Evolutionary conservation across 805 yeast species (phyloP).

Genomic region (Myxozyma nipponensis): DNA sequence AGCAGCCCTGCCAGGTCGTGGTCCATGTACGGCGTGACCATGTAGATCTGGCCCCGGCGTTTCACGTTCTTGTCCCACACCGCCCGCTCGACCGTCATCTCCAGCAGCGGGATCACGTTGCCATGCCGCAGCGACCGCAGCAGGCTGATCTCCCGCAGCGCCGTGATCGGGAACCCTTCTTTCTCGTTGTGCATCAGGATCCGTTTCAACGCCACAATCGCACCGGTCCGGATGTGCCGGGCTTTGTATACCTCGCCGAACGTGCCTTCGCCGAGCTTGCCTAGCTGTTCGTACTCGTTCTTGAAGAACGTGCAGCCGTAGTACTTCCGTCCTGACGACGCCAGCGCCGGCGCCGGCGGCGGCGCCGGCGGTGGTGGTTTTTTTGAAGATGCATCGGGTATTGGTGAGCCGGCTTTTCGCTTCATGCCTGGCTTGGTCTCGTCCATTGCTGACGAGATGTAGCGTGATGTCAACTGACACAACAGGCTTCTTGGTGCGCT

Average conservation of each 20-base stretch:
- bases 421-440: too few relatives aligned
- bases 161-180: slow-evolving; percentile 86
- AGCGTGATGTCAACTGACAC: too few relatives aligned
- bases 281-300: slow-evolving; percentile 36
- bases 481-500: too few relatives aligned
- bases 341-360: not conserved
- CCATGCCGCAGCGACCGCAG: slow-evolving; percentile 64
- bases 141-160: slow-evolving; percentile 84
- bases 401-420: too few relatives aligned
- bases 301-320: slow-evolving; percentile 38
- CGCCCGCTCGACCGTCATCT: slow-evolving; percentile 60
- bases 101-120: slow-evolving; percentile 72
- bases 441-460: too few relatives aligned
- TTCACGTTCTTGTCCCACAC: slow-evolving; percentile 31
- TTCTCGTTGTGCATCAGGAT: slow-evolving; percentile 72
- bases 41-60: slow-evolving; percentile 53
- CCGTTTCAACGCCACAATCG: slow-evolving; percentile 81
- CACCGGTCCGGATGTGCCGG: slow-evolving; percentile 46
- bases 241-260: slow-evolving; percentile 89
- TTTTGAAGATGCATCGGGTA: too few relatives aligned
- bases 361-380: not conserved
- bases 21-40: slow-evolving; percentile 90
- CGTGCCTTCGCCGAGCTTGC: slow-evolving; percentile 72
- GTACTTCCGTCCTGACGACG: slow-evolving; percentile 8
- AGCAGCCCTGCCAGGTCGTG: slow-evolving; percentile 86